A percentile compares a stretch with the other conserved stretches of the same genome.
These are phyloP conservation scores for Echinosophora koreensis DNA, from an alignment of 306 rosid species.

Conservation along the genomic window DNA sequence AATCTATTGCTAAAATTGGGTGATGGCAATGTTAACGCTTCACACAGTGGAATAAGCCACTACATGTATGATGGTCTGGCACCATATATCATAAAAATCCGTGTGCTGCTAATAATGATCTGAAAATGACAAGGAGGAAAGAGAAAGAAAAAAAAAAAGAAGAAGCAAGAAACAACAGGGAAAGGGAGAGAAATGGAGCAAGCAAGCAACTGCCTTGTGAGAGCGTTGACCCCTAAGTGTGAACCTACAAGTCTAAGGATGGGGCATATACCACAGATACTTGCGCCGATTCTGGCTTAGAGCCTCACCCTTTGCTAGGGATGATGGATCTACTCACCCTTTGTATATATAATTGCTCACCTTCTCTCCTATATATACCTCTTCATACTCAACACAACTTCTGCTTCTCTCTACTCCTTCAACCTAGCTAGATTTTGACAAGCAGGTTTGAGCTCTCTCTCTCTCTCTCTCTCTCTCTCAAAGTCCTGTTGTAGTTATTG, in stretches of 20 bases:
- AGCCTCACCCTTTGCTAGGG: neutral
- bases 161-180: neutral
- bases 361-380: neutral
- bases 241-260: neutral
- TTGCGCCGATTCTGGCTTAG: slow-evolving; percentile 33
- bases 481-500: neutral
- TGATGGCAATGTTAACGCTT: neutral
- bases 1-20: no score
- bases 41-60: neutral
- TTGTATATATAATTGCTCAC: neutral
- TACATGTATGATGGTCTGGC: neutral
- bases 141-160: no score
- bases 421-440: no score
- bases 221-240: slow-evolving; percentile 40
- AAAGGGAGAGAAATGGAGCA: neutral
- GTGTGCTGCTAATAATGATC: neutral
- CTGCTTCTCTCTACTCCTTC: slow-evolving; percentile 20
- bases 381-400: neutral
- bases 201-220: slow-evolving; percentile 27
- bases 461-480: no score
- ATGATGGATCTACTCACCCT: neutral
- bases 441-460: no score
- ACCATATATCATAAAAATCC: neutral
- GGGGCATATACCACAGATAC: slow-evolving; percentile 49
- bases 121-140: neutral